phyloP scores from a whole-genome alignment of 2,329 filamentous ascomycete genomes.

The Talaromyces sp. region DNA sequence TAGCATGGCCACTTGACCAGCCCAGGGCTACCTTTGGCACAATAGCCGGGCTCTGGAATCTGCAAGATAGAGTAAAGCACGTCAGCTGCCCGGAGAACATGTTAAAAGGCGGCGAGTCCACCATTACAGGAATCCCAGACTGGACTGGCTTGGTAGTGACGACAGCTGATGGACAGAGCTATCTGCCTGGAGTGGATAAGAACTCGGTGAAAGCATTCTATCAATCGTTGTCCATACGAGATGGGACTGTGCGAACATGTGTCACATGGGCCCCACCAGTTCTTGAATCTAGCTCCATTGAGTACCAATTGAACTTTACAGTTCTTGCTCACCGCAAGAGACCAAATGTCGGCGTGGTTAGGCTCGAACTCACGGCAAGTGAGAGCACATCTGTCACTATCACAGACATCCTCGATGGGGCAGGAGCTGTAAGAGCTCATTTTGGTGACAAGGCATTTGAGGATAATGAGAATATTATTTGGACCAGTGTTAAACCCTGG shows the following conservation, averaged over 20 bases:
- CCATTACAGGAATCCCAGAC: conserved; percentile 12
- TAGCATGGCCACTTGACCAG: conserved; percentile 14
- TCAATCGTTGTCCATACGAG: conserved; percentile 11
- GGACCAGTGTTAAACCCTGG: conserved; percentile 11
- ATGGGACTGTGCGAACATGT: conserved; percentile 10
- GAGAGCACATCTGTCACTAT: not conserved
- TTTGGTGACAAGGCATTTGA: conserved; percentile 8
- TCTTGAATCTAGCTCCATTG: not conserved
- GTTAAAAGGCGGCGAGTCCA: conserved; percentile 10
- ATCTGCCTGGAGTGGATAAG: conserved; percentile 9
- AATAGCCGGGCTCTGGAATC: conserved; percentile 11
- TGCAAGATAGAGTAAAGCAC: conserved; percentile 7
- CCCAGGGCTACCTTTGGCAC: conserved; percentile 12
- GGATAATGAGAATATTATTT: conserved; percentile 4
- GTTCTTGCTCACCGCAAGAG: conserved; percentile 10
- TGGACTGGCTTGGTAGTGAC: conserved; percentile 11
- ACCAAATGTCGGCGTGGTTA: conserved; percentile 9
- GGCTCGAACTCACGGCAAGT: conserved; percentile 3
- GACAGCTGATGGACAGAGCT: conserved; percentile 4
- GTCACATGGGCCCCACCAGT: conserved; percentile 7
- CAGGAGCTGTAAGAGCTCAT: conserved; percentile 10
- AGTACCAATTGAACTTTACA: conserved; percentile 11
- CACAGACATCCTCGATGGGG: conserved; percentile 10
- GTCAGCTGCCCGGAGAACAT: conserved; percentile 9
- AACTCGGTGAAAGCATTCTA: conserved; percentile 4